Conservation (phyloP, 2,329 filamentous ascomycete genomes). For the Hawksworthiomyces lignivorus region DNA sequence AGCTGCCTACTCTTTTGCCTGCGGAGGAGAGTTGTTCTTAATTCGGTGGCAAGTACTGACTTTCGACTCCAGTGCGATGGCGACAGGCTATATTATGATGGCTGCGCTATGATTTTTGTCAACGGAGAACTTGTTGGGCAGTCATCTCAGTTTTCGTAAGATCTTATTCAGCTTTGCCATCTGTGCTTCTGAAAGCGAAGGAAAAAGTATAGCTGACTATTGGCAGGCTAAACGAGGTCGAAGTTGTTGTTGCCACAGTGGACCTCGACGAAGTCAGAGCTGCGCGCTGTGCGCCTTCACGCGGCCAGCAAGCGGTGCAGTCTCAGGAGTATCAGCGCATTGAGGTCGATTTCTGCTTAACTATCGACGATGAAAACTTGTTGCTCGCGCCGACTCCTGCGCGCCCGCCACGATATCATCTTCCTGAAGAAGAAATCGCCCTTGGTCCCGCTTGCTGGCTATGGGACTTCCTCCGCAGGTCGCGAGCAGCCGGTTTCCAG, state of each 20-base stretch:
- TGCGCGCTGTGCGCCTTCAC: conserved; percentile 47
- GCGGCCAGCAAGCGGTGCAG: conserved; percentile 49
- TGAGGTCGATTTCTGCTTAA: conserved; percentile 26
- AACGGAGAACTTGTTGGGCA: neutral
- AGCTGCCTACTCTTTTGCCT: too few relatives aligned
- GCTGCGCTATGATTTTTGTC: conserved; percentile 52
- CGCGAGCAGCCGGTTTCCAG: conserved; percentile 41
- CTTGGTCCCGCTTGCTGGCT: conserved; percentile 57
- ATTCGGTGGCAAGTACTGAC: too few relatives aligned
- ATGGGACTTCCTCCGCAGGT: conserved; percentile 49
- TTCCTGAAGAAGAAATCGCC: conserved; percentile 60
- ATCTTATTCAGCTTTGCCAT: too few relatives aligned
- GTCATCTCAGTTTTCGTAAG: conserved; percentile 17
- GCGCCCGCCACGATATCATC: conserved; percentile 43
- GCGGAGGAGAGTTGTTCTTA: too few relatives aligned
- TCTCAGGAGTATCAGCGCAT: conserved; percentile 37
- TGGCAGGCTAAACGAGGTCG: conserved; percentile 50
- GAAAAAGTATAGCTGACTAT: too few relatives aligned
- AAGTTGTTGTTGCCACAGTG: conserved; percentile 58
- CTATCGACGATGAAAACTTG: conserved; percentile 19
- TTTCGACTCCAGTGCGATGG: too few relatives aligned
- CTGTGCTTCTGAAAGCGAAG: too few relatives aligned
- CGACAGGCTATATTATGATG: conserved; percentile 29
- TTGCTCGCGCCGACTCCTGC: conserved; percentile 23
- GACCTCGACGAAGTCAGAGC: conserved; percentile 64